Percentiles rank a stretch among this genome's conserved stretches.
Evolutionary conservation across 768 basidiomycete genomes (phyloP).

Genomic region (Boletus rubescentipes): DNA sequence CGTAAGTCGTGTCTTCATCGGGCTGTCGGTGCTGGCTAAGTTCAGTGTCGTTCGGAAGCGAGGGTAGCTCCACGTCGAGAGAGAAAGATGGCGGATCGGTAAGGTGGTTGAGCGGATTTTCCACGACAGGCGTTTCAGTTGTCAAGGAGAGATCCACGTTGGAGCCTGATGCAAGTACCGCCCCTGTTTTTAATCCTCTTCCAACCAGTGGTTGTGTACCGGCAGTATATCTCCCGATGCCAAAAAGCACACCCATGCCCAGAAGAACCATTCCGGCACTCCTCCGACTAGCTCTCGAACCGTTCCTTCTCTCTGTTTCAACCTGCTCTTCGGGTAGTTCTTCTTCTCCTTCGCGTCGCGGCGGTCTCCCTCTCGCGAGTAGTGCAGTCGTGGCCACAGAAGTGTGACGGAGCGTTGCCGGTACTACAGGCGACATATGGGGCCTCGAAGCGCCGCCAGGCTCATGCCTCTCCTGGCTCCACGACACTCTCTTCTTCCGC

Average conservation of each 20-base stretch:
- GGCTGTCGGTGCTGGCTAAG: slow-evolving; percentile 13
- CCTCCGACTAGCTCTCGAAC: slow-evolving; percentile 65
- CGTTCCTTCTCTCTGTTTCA: slow-evolving; percentile 29
- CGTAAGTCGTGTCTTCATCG: slow-evolving; percentile 31
- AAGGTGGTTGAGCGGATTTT: slow-evolving; percentile 12
- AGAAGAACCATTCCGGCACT: slow-evolving; percentile 82
- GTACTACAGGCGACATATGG: slow-evolving; percentile 34
- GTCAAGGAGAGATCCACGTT: not conserved
- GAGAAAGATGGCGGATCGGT: not conserved
- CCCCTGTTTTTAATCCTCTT: slow-evolving; percentile 41
- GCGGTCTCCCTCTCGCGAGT: slow-evolving; percentile 44
- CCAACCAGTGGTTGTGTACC: slow-evolving; percentile 28
- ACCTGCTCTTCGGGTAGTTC: slow-evolving; percentile 21
- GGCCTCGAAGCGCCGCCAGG: slow-evolving; percentile 44
- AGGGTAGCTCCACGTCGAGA: slow-evolving; percentile 22
- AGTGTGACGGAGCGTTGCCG: slow-evolving; percentile 33
- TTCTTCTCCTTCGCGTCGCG: slow-evolving; percentile 39
- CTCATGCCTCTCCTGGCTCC: slow-evolving; percentile 72
- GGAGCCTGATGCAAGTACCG: slow-evolving; percentile 40
- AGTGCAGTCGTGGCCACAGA: slow-evolving; percentile 16
- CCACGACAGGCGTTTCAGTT: slow-evolving; percentile 11
- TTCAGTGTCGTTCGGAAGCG: not conserved
- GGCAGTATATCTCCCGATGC: slow-evolving; percentile 53
- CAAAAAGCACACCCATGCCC: slow-evolving; percentile 71
- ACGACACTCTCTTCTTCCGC: slow-evolving; percentile 58